phyloP scores from a whole-genome alignment of 176 grass and related monocot species.

The Ensete ventricosum region DNA sequence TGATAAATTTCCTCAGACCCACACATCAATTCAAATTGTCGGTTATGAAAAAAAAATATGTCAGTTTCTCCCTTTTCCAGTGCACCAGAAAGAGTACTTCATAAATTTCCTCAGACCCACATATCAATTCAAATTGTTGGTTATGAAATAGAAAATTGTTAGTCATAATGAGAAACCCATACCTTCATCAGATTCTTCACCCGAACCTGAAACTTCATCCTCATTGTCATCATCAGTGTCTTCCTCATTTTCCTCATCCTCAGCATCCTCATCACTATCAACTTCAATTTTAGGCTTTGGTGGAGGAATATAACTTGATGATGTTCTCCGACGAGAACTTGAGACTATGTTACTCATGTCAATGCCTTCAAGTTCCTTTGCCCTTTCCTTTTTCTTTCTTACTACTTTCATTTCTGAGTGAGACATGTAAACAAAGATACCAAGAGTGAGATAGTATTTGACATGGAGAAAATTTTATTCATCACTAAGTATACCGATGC shows the following conservation, averaged over 20 bases:
- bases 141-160: background rate
- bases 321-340: slow-evolving; percentile 62
- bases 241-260: slow-evolving; percentile 32
- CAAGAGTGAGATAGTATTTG: slow-evolving; percentile 11
- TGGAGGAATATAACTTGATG: slow-evolving; percentile 65
- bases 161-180: background rate
- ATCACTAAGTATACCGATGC: background rate
- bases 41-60: background rate
- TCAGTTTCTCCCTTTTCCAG: too few relatives aligned
- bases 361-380: slow-evolving; percentile 93
- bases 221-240: slow-evolving; percentile 39
- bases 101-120: too few relatives aligned
- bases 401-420: slow-evolving; percentile 77
- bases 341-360: slow-evolving; percentile 90
- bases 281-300: slow-evolving; percentile 47
- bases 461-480: slow-evolving; percentile 6
- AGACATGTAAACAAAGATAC: slow-evolving; percentile 13
- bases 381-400: slow-evolving; percentile 87
- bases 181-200: slow-evolving; percentile 37
- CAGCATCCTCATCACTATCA: slow-evolving; percentile 33
- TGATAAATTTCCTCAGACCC: too few relatives aligned
- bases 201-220: slow-evolving; percentile 29
- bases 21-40: too few relatives aligned
- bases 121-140: too few relatives aligned
- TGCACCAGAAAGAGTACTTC: too few relatives aligned